phyloP scores from a whole-genome alignment of 495 filamentous ascomycete species.

The Penicillium subrubescens region DNA sequence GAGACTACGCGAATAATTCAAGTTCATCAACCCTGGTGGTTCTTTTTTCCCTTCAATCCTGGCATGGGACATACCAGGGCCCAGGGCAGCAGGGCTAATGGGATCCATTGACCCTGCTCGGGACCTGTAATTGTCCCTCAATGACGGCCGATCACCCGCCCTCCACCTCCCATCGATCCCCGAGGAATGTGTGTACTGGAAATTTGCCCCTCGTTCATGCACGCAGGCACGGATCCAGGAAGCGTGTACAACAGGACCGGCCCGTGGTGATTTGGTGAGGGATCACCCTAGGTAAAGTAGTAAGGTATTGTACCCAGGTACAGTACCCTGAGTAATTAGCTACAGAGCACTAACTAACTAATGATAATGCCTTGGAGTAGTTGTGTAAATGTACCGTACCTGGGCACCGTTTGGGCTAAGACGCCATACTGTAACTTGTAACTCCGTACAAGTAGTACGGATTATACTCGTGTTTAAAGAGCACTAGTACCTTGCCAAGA shows the following conservation, averaged over 20 bases:
- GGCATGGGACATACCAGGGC: constrained; percentile 6
- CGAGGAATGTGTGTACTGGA: constrained; percentile 1
- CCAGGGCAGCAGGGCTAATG: background rate
- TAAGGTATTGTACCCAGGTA: background rate
- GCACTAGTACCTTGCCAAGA: background rate
- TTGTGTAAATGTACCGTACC: background rate
- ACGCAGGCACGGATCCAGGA: constrained; percentile 17
- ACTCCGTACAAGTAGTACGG: background rate
- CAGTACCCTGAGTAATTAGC: background rate
- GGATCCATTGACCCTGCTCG: background rate
- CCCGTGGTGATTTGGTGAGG: constrained; percentile 4
- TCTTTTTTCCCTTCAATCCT: background rate
- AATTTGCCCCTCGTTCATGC: constrained; percentile 21
- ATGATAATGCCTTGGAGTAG: background rate
- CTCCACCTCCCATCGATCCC: background rate
- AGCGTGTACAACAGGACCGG: background rate
- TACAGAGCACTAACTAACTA: background rate
- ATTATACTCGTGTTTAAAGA: background rate
- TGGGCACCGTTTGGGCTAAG: background rate
- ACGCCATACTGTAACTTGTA: background rate
- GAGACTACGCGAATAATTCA: background rate
- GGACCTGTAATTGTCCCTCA: background rate
- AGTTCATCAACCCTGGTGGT: background rate
- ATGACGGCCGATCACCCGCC: constrained; percentile 16
- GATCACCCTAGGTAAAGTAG: background rate